Conservation (phyloP, 2,329 filamentous ascomycete genomes). For the Pseudopyricularia javanii region DNA sequence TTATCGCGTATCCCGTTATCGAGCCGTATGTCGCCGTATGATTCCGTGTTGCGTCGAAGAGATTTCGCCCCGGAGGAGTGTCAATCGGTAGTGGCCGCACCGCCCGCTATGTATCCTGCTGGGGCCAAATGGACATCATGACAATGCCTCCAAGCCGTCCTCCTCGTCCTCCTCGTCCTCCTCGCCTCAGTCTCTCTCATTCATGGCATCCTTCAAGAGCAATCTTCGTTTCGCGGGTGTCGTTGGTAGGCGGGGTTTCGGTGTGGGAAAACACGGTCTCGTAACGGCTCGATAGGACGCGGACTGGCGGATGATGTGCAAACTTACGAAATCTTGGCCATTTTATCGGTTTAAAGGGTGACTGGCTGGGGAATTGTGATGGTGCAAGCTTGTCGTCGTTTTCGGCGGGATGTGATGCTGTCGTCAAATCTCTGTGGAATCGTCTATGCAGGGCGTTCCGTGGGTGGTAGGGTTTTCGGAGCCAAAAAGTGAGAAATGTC, state of each 20-base stretch:
- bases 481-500: neutral
- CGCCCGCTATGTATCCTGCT: neutral
- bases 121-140: neutral
- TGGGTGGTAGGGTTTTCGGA: neutral
- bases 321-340: conserved; percentile 54
- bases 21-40: neutral
- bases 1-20: neutral
- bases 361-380: neutral
- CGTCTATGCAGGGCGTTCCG: neutral
- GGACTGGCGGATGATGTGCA: neutral
- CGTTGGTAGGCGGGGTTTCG: neutral
- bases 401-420: neutral
- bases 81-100: neutral
- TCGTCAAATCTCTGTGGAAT: neutral
- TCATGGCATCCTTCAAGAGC: neutral
- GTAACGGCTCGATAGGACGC: neutral
- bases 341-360: conserved; percentile 18
- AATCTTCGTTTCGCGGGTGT: neutral
- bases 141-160: too few species aligned
- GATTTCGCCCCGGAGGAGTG: too few species aligned
- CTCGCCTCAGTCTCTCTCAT: neutral
- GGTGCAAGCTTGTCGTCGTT: neutral
- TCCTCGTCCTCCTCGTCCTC: neutral
- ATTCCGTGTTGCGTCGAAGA: neutral
- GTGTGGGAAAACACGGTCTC: conserved; percentile 3